phyloP scores from a whole-genome alignment of 805 yeast species.

The Candida fluviatilis region DNA sequence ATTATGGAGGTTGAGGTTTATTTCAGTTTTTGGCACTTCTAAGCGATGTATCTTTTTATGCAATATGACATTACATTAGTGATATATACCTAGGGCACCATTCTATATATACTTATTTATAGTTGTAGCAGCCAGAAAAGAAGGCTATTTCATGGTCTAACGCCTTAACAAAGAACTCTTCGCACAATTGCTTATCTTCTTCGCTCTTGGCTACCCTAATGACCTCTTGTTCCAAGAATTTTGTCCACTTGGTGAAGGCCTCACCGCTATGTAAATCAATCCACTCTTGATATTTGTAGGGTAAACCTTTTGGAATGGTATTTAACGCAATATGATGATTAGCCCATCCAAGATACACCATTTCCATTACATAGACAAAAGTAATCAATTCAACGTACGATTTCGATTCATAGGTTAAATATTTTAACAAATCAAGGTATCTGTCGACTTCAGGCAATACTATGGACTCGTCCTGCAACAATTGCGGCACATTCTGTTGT shows the following conservation, averaged over 20 bases:
- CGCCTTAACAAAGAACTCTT: conserved; percentile 27
- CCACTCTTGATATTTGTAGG: conserved; percentile 50
- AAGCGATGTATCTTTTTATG: too few species aligned
- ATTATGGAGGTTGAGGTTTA: too few species aligned
- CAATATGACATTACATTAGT: too few species aligned
- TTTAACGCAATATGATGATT: conserved; percentile 21
- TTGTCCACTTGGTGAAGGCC: conserved; percentile 45
- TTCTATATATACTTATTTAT: too few species aligned
- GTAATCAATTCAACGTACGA: conserved; percentile 42
- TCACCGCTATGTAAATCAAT: conserved; percentile 48
- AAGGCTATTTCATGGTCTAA: conserved; percentile 41
- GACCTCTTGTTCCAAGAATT: conserved; percentile 42
- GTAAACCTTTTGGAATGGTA: conserved; percentile 21
- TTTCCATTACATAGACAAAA: conserved; percentile 44
- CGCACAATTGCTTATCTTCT: conserved; percentile 13
- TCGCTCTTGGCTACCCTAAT: conserved; percentile 29
- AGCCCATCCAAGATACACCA: conserved; percentile 52
- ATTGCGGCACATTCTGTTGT: conserved; percentile 15
- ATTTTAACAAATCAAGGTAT: conserved; percentile 32
- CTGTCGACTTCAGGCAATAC: conserved; percentile 31
- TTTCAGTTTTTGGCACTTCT: too few species aligned
- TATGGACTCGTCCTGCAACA: conserved; percentile 13
- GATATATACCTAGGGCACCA: too few species aligned
- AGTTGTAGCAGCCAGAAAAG: conserved; percentile 44
- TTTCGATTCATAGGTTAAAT: conserved; percentile 20